Evolutionary conservation across 2,329 filamentous ascomycete genomes (phyloP), one percentile per base, ranked within the genome.

Genomic region (Phaeosphaeriaceae sp.): DNA sequence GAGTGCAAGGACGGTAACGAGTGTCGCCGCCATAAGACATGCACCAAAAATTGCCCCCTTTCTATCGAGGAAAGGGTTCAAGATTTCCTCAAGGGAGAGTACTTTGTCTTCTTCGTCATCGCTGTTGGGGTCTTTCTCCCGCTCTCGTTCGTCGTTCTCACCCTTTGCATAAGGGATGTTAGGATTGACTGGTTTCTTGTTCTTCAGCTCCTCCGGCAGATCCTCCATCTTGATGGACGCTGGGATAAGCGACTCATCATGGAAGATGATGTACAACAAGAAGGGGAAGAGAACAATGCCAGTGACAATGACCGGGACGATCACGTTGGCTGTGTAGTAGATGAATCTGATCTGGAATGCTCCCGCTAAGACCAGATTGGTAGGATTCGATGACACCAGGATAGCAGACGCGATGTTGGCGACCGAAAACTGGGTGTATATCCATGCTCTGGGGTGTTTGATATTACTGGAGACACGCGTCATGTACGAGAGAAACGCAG

Each of bases 321-420:
- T 88, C 84, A 92, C 90, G 69, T 92, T 91, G n/a, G 88, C 89
- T 0, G 89, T 91, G 69, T 92, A 92, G 42, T 85, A 81, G 69
- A 92, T 86, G 73, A 92, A 92, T 51, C 84, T 89, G 78, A 92
- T 88, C 3, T 85, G 69, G 68, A 92, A 92, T 1, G 90, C 90
- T 3, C 89, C 89, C 0, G 89, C 89, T 0, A 92, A 82, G 0
- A 92, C 89, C 7, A 92, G 83, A 54, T 92, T 92, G 2, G 90
- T 92, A 0, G 90, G 90, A 58, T 92, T 92, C 0, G 89, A 92
- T 0, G 90, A 92, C 10, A 93, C 90, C 13, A 93, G 80, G 22
- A 92, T 90, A 0, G 90, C 89, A 0, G 90, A 92, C 1, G 87
- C 87, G 48, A 92, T 89, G 60, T 92, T 92, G 51, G 89, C 89